Percentiles rank a stretch among this genome's conserved stretches.
phyloP scores from a whole-genome alignment of 371 early-diverging fungal genomes.

The Syncephalastrum sp. region DNA sequence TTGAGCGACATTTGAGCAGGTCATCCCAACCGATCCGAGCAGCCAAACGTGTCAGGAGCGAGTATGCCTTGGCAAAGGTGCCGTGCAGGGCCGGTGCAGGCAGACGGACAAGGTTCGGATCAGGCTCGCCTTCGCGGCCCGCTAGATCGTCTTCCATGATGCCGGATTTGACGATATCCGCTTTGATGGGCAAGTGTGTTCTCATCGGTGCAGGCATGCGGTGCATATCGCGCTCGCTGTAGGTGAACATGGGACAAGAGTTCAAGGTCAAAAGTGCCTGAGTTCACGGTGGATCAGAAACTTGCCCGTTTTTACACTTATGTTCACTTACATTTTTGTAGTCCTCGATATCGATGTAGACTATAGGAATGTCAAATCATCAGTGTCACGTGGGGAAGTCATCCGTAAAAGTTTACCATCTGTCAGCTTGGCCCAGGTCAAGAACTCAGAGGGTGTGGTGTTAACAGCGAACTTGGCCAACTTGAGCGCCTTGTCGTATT shows the following conservation, averaged over 20 bases:
- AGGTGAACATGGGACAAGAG: conserved; percentile 97
- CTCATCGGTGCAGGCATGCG: conserved; percentile 89
- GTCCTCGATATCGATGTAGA: conserved; percentile 85
- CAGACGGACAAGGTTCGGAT: conserved; percentile 70
- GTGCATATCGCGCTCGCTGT: conserved; percentile 85
- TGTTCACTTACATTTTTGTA: conserved; percentile 67
- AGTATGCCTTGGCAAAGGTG: conserved; percentile 88
- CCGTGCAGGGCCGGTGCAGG: conserved; percentile 89
- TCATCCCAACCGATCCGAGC: conserved; percentile 94
- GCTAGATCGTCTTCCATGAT: conserved; percentile 75
- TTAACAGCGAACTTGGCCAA: conserved; percentile 92
- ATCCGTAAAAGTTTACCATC: conserved; percentile 42
- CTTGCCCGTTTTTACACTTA: neutral
- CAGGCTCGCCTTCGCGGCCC: conserved; percentile 57
- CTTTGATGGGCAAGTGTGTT: conserved; percentile 76
- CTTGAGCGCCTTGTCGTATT: conserved; percentile 75
- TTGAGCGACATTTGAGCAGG: conserved; percentile 77
- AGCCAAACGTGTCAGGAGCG: conserved; percentile 75
- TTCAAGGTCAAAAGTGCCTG: conserved; percentile 91
- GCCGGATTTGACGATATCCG: conserved; percentile 58
- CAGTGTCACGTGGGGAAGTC: neutral
- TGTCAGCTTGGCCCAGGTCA: conserved; percentile 93
- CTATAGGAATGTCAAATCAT: conserved; percentile 13
- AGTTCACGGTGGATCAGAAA: neutral
- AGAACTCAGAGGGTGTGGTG: conserved; percentile 91